Conservation (phyloP, 148 eudicot species). For the Limonium bicolor region DNA sequence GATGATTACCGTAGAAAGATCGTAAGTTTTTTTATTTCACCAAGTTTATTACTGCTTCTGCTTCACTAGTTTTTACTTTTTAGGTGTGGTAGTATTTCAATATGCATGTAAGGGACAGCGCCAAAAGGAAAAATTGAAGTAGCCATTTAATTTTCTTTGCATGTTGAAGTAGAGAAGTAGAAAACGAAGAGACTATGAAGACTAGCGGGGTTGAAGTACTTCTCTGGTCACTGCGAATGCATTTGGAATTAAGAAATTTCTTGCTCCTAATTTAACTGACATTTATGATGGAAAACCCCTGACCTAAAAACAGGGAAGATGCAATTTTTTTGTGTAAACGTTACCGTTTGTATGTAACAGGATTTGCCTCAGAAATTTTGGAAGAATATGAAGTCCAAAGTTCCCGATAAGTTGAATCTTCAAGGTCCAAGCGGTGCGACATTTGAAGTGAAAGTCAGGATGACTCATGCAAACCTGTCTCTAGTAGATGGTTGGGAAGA, state of each 20-base stretch:
- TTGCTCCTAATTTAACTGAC: no score
- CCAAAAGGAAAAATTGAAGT: no score
- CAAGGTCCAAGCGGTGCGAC: slow-evolving; percentile 28
- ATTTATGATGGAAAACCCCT: not conserved
- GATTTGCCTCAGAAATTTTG: slow-evolving; percentile 4
- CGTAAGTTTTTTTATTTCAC: not conserved
- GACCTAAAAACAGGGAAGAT: not conserved
- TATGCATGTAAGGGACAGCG: no score
- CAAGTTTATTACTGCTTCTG: not conserved
- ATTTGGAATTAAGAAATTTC: no score
- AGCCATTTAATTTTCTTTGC: not conserved
- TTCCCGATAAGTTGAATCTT: slow-evolving; percentile 18
- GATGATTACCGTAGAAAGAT: not conserved
- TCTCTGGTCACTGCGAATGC: no score
- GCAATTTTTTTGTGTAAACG: not conserved
- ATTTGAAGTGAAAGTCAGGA: slow-evolving; percentile 21
- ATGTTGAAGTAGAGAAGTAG: not conserved
- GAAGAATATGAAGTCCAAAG: slow-evolving; percentile 1
- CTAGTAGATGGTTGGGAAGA: slow-evolving; percentile 30
- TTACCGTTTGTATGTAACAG: not conserved
- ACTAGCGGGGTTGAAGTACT: not conserved
- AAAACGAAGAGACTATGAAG: not conserved
- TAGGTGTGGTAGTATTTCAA: not conserved
- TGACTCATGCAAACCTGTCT: slow-evolving; percentile 12
- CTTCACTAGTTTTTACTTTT: not conserved